Evolutionary conservation across 805 yeast genomes (phyloP).

Genomic region (Cyberlindnera maclurae): DNA sequence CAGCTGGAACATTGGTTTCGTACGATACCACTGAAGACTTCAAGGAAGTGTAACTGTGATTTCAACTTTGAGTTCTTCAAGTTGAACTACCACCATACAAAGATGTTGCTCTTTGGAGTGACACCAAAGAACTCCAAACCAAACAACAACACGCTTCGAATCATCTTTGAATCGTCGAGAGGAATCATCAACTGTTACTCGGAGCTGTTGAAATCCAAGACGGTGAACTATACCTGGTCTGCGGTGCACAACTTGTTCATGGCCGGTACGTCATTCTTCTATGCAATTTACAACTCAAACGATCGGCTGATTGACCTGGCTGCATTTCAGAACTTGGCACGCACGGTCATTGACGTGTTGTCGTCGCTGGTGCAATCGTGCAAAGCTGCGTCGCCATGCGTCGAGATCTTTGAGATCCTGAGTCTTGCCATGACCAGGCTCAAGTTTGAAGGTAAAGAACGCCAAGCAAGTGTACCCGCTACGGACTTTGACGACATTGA

Average conservation of each 20-base stretch:
- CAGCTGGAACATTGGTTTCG: slow-evolving; percentile 59
- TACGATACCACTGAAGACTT: slow-evolving; percentile 44
- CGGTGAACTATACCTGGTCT: slow-evolving; percentile 86
- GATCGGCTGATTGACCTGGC: slow-evolving; percentile 40
- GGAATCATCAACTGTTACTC: slow-evolving; percentile 60
- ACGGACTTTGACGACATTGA: slow-evolving; percentile 19
- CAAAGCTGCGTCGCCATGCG: slow-evolving; percentile 70
- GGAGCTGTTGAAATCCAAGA: slow-evolving; percentile 45
- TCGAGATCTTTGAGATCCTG: slow-evolving; percentile 63
- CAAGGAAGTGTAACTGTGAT: slow-evolving; percentile 59
- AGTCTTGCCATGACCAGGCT: slow-evolving; percentile 65
- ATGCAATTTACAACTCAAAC: slow-evolving; percentile 66
- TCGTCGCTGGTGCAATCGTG: slow-evolving; percentile 59
- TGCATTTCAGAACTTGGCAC: slow-evolving; percentile 40
- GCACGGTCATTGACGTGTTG: slow-evolving; percentile 49
- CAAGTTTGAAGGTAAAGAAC: slow-evolving; percentile 27
- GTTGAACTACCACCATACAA: slow-evolving; percentile 71
- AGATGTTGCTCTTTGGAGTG: slow-evolving; percentile 66
- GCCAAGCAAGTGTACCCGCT: slow-evolving; percentile 2
- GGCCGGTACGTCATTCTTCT: slow-evolving; percentile 83
- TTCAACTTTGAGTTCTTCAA: slow-evolving; percentile 66
- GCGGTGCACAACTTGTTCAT: slow-evolving; percentile 83
- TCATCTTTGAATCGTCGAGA: slow-evolving; percentile 56
- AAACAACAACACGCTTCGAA: slow-evolving; percentile 43
- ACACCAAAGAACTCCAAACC: slow-evolving; percentile 62